Percentiles rank a stretch among this genome's conserved stretches.
Evolutionary conservation across 192 early-diverging fungal genomes (phyloP).

Genomic region (Entophlyctis luteolus): DNA sequence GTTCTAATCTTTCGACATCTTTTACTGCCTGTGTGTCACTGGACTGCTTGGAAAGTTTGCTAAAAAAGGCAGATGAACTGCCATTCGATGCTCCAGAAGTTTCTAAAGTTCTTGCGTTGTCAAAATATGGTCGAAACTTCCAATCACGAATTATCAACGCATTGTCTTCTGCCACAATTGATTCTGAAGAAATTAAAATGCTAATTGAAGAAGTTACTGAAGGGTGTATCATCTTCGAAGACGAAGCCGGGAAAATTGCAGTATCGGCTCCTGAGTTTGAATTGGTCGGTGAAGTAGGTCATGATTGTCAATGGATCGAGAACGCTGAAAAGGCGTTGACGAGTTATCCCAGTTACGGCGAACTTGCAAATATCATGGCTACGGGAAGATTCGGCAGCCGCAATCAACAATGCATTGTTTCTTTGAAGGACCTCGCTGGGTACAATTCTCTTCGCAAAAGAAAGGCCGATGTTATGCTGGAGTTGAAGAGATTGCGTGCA

Average conservation of each 20-base stretch:
- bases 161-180: background rate
- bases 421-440: background rate
- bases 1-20: background rate
- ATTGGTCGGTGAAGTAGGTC: background rate
- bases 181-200: background rate
- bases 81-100: constrained; percentile 37
- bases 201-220: background rate
- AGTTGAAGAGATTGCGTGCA: background rate
- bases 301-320: constrained; percentile 8
- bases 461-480: background rate
- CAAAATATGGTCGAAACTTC: background rate
- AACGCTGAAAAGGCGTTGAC: background rate
- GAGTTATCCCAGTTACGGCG: background rate
- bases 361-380: background rate
- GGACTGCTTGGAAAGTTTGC: constrained; percentile 2
- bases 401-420: background rate
- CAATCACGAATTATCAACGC: background rate
- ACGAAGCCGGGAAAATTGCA: background rate
- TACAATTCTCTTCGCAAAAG: background rate
- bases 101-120: constrained; percentile 1
- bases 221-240: no score
- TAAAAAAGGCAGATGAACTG: constrained; percentile 21
- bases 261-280: background rate
- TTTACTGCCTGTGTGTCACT: background rate
- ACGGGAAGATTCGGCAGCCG: background rate